Base-by-base conservation (phyloP, 495 filamentous ascomycete genomes). In the Aspergillus sclerotioniger region DNA sequence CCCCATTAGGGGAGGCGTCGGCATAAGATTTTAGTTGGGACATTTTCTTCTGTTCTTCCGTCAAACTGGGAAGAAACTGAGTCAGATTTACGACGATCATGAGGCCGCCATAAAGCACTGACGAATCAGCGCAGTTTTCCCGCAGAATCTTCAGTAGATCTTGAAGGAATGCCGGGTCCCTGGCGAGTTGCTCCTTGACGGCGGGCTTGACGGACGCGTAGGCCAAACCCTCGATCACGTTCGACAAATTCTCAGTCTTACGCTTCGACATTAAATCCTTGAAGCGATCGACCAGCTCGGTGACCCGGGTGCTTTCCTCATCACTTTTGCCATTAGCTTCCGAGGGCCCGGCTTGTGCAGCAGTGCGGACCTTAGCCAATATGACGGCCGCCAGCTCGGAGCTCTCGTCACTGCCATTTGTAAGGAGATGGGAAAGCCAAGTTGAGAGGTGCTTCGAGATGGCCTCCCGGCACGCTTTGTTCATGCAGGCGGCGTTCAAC, bases 1-100 rank as follows among this genome's bases (percentile, higher is more conserved):
- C 66, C 56, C 70, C 69, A 29, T 85, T 81, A 54, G 86, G 85
- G 6, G 84, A 84, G 8, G 91, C 87, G 64, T 96, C 90, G 19
- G 94, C 92, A 65, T 97, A 98, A 3, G 91, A 87, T 74, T 95
- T 97, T 28, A 98, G 82, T 64, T 99, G 87, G 2, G 81, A 80
- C 68, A 99, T 87, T 56, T 88, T 88, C 75, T 92, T 94, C 68
- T 97, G 88, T 67, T 98, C 94, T 63, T 96, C 93, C 10, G 91
- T 87, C 17, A 90, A 76, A n/a, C 74, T 71, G 13, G 91, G 92
- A 44, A 84, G 82, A 64, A 96, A 97, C 10, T 81, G 76, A 39
- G 90, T 96, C 41, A 99, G 76, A 67, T 98, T 95, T 43, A 81
- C 67, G 47, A 97, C 74, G 19, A 96, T 83, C 67, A 88, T 96